phyloP scores from a whole-genome alignment of 306 rosid genomes.

The Abrus pulchellus region DNA sequence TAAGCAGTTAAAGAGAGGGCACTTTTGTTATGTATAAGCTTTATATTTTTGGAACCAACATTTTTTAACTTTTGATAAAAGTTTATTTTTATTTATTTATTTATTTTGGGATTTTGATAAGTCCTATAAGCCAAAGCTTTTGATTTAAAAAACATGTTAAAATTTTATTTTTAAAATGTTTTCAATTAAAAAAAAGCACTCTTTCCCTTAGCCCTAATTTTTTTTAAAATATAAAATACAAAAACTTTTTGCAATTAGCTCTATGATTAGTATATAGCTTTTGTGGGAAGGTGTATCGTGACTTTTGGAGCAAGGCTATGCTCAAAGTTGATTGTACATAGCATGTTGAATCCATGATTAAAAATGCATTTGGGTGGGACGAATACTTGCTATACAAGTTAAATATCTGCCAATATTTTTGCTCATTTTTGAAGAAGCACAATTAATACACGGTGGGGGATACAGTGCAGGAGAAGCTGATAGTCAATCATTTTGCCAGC shows the following conservation, averaged over 20 bases:
- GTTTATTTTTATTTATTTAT: background rate
- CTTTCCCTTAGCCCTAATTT: background rate
- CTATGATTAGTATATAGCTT: conserved; percentile 1
- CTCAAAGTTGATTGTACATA: background rate
- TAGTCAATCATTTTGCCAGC: conserved; percentile 66
- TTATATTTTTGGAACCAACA: background rate
- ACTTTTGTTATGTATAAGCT: background rate
- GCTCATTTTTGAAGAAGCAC: background rate
- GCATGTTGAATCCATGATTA: conserved; percentile 33
- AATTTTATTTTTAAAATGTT: background rate
- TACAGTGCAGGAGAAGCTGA: conserved; percentile 64
- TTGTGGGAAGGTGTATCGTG: conserved; percentile 33
- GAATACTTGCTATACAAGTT: conserved; percentile 16
- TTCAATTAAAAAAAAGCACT: background rate
- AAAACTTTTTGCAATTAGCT: background rate
- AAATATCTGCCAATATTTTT: conserved; percentile 21
- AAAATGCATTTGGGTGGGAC: background rate
- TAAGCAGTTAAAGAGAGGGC: no score
- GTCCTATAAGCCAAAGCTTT: background rate
- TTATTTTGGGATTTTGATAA: background rate
- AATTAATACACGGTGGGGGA: conserved; percentile 38
- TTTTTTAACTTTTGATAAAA: background rate
- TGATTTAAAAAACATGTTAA: background rate
- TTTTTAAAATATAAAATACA: background rate
- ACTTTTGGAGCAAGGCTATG: conserved; percentile 7